These are phyloP conservation scores for Alternaria sp. DNA, from an alignment of 2,329 filamentous ascomycete genomes.

Conservation along the genomic window DNA sequence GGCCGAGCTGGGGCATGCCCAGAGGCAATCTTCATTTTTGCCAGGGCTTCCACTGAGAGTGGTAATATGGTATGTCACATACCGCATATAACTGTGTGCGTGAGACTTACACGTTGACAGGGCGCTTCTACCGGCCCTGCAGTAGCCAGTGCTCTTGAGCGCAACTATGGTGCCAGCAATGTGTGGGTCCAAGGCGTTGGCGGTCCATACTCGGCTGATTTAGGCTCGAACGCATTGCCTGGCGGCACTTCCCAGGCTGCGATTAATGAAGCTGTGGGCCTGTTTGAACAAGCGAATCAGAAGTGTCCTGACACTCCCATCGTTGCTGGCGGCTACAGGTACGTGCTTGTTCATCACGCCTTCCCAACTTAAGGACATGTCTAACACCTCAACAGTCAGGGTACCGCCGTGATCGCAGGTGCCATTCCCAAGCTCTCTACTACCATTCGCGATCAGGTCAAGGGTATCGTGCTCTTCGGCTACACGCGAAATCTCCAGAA, in stretches of 20 bases:
- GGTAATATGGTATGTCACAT: constrained; percentile 36
- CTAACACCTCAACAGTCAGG: constrained; percentile 40
- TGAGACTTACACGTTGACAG: constrained; percentile 9
- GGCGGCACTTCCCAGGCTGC: constrained; percentile 41
- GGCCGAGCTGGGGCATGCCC: constrained; percentile 28
- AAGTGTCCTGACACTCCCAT: constrained; percentile 49
- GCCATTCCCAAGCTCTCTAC: constrained; percentile 38
- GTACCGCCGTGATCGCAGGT: constrained; percentile 48
- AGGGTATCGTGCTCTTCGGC: constrained; percentile 50
- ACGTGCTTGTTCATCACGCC: constrained; percentile 16
- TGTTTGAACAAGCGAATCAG: constrained; percentile 45
- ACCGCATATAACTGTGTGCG: background rate
- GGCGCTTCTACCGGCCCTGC: constrained; percentile 27
- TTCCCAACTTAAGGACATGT: background rate
- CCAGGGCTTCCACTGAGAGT: constrained; percentile 29
- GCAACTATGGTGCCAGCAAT: constrained; percentile 27
- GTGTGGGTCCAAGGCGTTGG: constrained; percentile 46
- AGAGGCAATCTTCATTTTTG: constrained; percentile 37
- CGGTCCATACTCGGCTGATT: constrained; percentile 42
- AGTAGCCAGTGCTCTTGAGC: constrained; percentile 27
- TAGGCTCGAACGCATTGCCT: constrained; percentile 43
- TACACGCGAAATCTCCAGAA: constrained; percentile 51
- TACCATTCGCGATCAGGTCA: constrained; percentile 37
- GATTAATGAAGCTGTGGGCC: constrained; percentile 42
- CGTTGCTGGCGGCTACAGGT: constrained; percentile 52